These are phyloP conservation scores for Rutstroemia sydowiana DNA, from an alignment of 2,329 filamentous ascomycete species.

Conservation along the genomic window DNA sequence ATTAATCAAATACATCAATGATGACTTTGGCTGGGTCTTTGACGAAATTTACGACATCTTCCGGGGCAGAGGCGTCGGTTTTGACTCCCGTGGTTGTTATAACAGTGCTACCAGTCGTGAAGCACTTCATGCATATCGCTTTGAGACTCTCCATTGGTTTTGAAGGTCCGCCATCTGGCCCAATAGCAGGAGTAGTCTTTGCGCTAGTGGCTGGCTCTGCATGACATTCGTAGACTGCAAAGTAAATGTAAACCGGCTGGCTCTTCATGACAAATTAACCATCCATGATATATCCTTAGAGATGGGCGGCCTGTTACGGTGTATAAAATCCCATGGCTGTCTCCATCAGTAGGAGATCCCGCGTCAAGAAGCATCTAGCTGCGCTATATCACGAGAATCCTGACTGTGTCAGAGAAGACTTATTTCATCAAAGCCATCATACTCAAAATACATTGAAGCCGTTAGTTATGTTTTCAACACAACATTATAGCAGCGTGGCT, in stretches of 20 bases:
- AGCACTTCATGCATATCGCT: slow-evolving; percentile 3
- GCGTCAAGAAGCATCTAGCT: too few relatives aligned
- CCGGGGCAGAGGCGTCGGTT: background rate
- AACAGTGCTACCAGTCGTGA: slow-evolving; percentile 2
- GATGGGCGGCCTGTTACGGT: too few relatives aligned
- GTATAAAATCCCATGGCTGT: too few relatives aligned
- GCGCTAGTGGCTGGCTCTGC: background rate
- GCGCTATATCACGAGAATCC: too few relatives aligned
- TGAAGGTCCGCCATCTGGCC: background rate
- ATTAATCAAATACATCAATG: slow-evolving; percentile 8
- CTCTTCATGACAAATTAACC: too few relatives aligned
- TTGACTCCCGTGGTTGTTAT: background rate
- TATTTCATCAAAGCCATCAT: too few relatives aligned
- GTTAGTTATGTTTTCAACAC: background rate
- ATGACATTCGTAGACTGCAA: too few relatives aligned
- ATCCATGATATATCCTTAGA: too few relatives aligned
- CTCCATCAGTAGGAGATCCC: too few relatives aligned
- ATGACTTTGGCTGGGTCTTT: slow-evolving; percentile 2
- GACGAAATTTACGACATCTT: background rate
- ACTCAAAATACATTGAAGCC: background rate
- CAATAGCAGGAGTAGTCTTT: background rate
- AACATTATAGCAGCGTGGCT: background rate
- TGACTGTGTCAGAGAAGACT: too few relatives aligned
- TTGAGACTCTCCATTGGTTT: background rate
- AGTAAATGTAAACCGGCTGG: too few relatives aligned